These are phyloP conservation scores for Pelargonium fulgidum DNA, from an alignment of 441 rosid species.

Conservation along the genomic window DNA sequence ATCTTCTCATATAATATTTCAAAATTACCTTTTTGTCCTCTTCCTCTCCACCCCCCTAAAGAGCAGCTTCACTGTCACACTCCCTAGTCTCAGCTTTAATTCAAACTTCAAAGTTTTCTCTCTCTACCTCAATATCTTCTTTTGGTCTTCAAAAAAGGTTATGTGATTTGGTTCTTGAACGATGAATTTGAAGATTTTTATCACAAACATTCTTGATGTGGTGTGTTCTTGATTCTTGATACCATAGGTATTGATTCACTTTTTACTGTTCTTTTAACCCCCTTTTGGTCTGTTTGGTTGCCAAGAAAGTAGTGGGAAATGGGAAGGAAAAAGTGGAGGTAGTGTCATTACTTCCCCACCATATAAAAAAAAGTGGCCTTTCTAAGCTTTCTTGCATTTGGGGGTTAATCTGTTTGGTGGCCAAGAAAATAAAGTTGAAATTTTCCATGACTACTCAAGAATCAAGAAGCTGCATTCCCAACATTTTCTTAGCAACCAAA, in stretches of 20 bases:
- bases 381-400: neutral
- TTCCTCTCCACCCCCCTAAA: neutral
- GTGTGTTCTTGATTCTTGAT: neutral
- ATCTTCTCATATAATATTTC: neutral
- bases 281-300: conserved; percentile 11
- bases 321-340: too few species aligned
- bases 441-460: neutral
- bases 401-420: neutral
- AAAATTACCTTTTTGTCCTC: conserved; percentile 25
- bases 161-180: neutral
- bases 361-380: neutral
- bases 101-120: conserved; percentile 32
- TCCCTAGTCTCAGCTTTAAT: conserved; percentile 36
- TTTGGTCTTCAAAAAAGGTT: neutral
- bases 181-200: neutral
- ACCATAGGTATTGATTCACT: neutral
- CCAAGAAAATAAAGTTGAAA: neutral
- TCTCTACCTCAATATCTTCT: neutral
- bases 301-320: neutral
- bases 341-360: conserved; percentile 4
- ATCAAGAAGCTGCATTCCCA: neutral
- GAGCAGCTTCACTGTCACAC: conserved; percentile 12
- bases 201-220: neutral
- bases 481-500: conserved; percentile 13
- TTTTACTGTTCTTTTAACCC: neutral